Base-by-base conservation (phyloP, 805 yeast genomes). In the Monosporozyma servazzii region DNA sequence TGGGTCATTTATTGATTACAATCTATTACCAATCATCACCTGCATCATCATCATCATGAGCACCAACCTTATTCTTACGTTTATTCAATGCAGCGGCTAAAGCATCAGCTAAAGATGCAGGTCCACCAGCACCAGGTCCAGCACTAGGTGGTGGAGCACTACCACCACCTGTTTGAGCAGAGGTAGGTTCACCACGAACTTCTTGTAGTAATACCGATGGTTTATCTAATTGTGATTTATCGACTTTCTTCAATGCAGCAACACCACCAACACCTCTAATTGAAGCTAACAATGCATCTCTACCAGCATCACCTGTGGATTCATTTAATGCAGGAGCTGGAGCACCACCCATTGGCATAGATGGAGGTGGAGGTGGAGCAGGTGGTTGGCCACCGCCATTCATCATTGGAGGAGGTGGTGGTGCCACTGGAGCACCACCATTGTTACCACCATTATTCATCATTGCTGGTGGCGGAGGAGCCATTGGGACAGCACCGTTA, bases 31-130 rank as follows among this genome's bases (percentile, higher is more conserved):
- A 84, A 49, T 88, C 96, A 50, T 79, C 84, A 21, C 78, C 84
- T 57, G 86, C 89, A 59, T 90, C 96, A 56, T 86, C 95, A 5
- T 47, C 49, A 53, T 86, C 90, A 58, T 86, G 95, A 53, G 85
- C 93, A 56, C 88, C 96, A 7, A 91, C 95, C 66, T 88, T 88
- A 20, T 78, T 80, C 69, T 91, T 91, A 62, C 97, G 78, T 51
- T 80, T 79, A 60, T 76, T 86, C 57, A 91, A 75, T 3, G 97
- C 98, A 17, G 86, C 86, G 9, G 95, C 88, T 49, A 89, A 71
- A 0, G 96, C 96, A 66, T 87, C 95, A 1, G 96, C 96, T 53
- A 89, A 70, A 13, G 79, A 74, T 1, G 81, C 85, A 1, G 85
- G 80, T 3, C 78, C 82, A 8, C 78, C 76, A 5, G 44, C 44